These are phyloP conservation scores for Zygosaccharomyces pseudorouxii DNA, from an alignment of 805 yeast species.

Conservation along the genomic window DNA sequence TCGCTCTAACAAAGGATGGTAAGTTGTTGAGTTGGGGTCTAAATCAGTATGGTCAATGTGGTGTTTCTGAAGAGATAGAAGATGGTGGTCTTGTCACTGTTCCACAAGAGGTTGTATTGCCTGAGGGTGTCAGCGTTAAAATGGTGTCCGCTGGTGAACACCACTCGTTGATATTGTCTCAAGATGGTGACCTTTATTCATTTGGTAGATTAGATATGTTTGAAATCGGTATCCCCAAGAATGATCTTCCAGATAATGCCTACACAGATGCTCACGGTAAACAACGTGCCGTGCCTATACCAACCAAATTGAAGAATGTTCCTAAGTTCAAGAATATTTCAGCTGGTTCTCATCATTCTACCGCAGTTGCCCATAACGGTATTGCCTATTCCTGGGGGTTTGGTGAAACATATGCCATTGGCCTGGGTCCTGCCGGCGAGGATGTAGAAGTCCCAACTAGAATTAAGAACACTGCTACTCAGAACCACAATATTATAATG, in stretches of 20 bases:
- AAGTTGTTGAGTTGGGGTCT: conserved; percentile 88
- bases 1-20: conserved; percentile 75
- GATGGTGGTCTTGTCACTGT: conserved; percentile 77
- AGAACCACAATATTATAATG: conserved; percentile 59
- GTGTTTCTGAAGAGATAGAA: conserved; percentile 67
- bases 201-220: conserved; percentile 94
- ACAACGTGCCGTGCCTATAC: conserved; percentile 79
- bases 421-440: conserved; percentile 82
- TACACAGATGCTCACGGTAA: conserved; percentile 76
- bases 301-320: conserved; percentile 58
- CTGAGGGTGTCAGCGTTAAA: conserved; percentile 53
- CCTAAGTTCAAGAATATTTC: conserved; percentile 60
- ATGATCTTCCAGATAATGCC: conserved; percentile 62
- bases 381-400: conserved; percentile 94
- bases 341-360: conserved; percentile 87
- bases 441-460: conserved; percentile 87
- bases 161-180: conserved; percentile 74
- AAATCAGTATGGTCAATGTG: conserved; percentile 96
- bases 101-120: conserved; percentile 69
- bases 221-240: conserved; percentile 76
- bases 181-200: conserved; percentile 66
- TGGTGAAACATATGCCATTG: conserved; percentile 94
- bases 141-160: conserved; percentile 91
- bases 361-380: conserved; percentile 83
- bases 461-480: conserved; percentile 91